Conservation (phyloP, 495 filamentous ascomycete species). For the Xanthoparmelia taractica region DNA sequence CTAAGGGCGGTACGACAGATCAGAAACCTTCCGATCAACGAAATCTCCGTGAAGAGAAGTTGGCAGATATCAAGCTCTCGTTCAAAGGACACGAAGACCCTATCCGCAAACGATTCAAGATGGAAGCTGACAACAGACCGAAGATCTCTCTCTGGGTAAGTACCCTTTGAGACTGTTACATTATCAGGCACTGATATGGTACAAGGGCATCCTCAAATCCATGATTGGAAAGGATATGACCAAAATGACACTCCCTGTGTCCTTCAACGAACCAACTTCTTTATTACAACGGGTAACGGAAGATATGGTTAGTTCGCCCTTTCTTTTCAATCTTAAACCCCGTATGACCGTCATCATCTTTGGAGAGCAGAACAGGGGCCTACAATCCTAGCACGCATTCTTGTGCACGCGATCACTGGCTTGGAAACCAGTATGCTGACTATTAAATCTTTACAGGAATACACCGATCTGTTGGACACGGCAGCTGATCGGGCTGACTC, state of each 20-base stretch:
- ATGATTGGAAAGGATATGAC: slow-evolving; percentile 99
- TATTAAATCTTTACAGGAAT: slow-evolving; percentile 44
- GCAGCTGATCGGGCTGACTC: slow-evolving; percentile 81
- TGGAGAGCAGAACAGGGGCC: not conserved
- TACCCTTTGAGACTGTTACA: slow-evolving; percentile 9
- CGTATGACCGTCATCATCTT: not conserved
- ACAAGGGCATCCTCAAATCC: slow-evolving; percentile 90
- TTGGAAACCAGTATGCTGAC: not conserved
- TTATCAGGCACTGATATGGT: slow-evolving; percentile 26
- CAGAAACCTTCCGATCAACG: slow-evolving; percentile 38
- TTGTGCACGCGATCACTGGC: not conserved
- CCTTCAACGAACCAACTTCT: slow-evolving; percentile 97
- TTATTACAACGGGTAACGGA: slow-evolving; percentile 92
- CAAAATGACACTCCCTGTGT: slow-evolving; percentile 96
- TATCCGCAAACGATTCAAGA: slow-evolving; percentile 64
- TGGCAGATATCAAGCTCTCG: slow-evolving; percentile 58
- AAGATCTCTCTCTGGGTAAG: slow-evolving; percentile 94
- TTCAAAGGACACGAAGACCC: slow-evolving; percentile 90
- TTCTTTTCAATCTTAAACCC: not conserved
- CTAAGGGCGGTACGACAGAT: slow-evolving; percentile 22
- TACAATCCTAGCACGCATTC: no score
- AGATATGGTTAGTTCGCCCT: slow-evolving; percentile 51
- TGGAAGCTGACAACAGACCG: slow-evolving; percentile 87
- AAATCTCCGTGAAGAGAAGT: slow-evolving; percentile 43
- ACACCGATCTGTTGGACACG: slow-evolving; percentile 83